Percentiles rank a stretch among this genome's conserved stretches.
phyloP scores from a whole-genome alignment of 202 grass and related monocot genomes.

The Carex arenaria region DNA sequence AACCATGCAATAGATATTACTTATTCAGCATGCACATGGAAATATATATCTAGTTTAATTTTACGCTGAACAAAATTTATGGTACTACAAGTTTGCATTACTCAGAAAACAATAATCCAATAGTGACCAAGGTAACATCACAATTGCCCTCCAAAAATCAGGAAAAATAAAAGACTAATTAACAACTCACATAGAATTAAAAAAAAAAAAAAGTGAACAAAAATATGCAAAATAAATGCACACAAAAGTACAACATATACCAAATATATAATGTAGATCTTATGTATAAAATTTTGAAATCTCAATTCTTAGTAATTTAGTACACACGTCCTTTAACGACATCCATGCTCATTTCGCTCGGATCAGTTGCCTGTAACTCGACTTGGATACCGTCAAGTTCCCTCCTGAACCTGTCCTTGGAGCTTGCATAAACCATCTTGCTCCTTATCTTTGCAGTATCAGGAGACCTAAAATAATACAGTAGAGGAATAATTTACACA shows the following conservation, averaged over 20 bases:
- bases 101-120: slow-evolving; percentile 24
- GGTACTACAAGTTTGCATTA: slow-evolving; percentile 3
- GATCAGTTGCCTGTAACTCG: slow-evolving; percentile 76
- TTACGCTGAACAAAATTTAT: slow-evolving; percentile 4
- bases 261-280: slow-evolving; percentile 17
- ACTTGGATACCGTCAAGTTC: slow-evolving; percentile 80
- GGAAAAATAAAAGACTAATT: slow-evolving; percentile 4
- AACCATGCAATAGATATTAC: too few relatives aligned
- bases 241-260: slow-evolving; percentile 21
- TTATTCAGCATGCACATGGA: background rate
- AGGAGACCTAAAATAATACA: slow-evolving; percentile 43
- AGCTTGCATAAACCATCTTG: slow-evolving; percentile 84
- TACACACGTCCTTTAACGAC: slow-evolving; percentile 55
- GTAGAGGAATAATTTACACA: background rate
- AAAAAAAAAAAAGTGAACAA: background rate
- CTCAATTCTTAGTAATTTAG: slow-evolving; percentile 22
- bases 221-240: slow-evolving; percentile 13
- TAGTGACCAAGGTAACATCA: slow-evolving; percentile 21
- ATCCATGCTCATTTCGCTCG: slow-evolving; percentile 87
- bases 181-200: slow-evolving; percentile 2
- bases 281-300: slow-evolving; percentile 11
- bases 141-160: background rate
- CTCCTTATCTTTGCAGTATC: slow-evolving; percentile 66
- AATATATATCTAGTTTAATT: slow-evolving; percentile 10
- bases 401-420: slow-evolving; percentile 82